phyloP scores from a whole-genome alignment of 78 protist species.

The Bigelowiella natans region DNA sequence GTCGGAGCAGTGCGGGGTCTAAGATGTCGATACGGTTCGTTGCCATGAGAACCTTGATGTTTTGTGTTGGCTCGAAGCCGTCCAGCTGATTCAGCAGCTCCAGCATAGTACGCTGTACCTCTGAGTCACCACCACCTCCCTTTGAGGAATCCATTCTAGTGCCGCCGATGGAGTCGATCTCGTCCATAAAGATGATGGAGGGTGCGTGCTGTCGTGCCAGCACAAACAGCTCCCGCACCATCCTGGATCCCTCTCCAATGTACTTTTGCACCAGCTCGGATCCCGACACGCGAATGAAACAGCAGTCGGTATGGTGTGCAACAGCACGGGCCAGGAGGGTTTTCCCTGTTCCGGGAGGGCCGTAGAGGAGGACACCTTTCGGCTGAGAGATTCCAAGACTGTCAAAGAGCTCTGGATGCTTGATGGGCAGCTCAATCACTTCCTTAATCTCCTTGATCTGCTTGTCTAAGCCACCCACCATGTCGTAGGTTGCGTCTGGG shows the following conservation, averaged over 20 bases:
- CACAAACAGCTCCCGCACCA: slow-evolving; percentile 99
- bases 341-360: slow-evolving; percentile 84
- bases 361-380: slow-evolving; percentile 80
- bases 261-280: slow-evolving; percentile 98
- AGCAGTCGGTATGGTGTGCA: slow-evolving; percentile 98
- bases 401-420: slow-evolving; percentile 99
- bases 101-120: slow-evolving; percentile 98
- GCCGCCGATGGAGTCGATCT: slow-evolving; percentile 91
- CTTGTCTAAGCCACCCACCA: slow-evolving; percentile 95
- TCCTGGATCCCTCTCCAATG: slow-evolving; percentile 97
- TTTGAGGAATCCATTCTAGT: slow-evolving; percentile 7
- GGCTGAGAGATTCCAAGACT: slow-evolving; percentile 68
- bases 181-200: slow-evolving; percentile 99
- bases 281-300: slow-evolving; percentile 97
- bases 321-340: slow-evolving; percentile 99
- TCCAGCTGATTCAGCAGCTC: slow-evolving; percentile 99
- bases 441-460: slow-evolving; percentile 98
- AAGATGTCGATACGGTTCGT: slow-evolving; percentile 99
- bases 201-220: slow-evolving; percentile 93
- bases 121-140: slow-evolving; percentile 32
- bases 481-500: slow-evolving; percentile 29
- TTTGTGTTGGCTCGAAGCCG: slow-evolving; percentile 94
- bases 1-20: slow-evolving; percentile 96
- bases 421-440: slow-evolving; percentile 82
- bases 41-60: slow-evolving; percentile 96